Evolutionary conservation across 805 yeast genomes (phyloP).

Genomic region (Starmerella asiatica): DNA sequence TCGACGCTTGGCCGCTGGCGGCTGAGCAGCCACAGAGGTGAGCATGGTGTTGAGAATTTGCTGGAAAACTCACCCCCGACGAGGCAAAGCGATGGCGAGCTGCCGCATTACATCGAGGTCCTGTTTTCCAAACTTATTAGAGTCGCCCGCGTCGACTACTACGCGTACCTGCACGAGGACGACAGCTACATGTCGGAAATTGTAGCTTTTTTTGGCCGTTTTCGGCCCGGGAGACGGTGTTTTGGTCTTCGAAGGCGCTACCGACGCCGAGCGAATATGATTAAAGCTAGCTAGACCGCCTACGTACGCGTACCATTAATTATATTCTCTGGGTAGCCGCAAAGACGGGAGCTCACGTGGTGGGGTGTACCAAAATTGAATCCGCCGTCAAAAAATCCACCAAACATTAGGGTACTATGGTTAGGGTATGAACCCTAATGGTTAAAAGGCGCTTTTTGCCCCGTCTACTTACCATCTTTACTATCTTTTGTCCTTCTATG

Average conservation of each 20-base stretch:
- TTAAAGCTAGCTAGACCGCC: slow-evolving; percentile 44
- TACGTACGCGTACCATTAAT: slow-evolving; percentile 51
- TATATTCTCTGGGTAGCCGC: slow-evolving; percentile 61
- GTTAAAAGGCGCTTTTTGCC: too few species aligned
- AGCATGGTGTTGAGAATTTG: slow-evolving; percentile 56
- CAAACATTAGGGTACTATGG: too few species aligned
- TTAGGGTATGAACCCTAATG: too few species aligned
- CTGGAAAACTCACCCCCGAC: slow-evolving; percentile 54
- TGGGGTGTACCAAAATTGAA: too few species aligned
- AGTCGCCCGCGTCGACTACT: slow-evolving; percentile 54
- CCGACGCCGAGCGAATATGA: slow-evolving; percentile 70
- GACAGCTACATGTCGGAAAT: slow-evolving; percentile 86
- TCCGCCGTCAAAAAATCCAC: too few species aligned
- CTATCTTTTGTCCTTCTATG: too few species aligned
- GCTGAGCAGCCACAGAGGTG: slow-evolving; percentile 44
- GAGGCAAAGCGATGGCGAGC: slow-evolving; percentile 93
- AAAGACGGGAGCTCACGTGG: slow-evolving; percentile 97
- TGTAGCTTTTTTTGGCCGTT: slow-evolving; percentile 54
- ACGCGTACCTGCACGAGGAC: slow-evolving; percentile 56
- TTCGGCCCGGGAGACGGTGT: slow-evolving; percentile 64
- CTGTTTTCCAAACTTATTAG: slow-evolving; percentile 68
- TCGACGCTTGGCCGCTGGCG: slow-evolving; percentile 57
- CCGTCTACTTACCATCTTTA: too few species aligned
- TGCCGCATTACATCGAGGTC: slow-evolving; percentile 70
- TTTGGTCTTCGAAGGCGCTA: slow-evolving; percentile 43